phyloP scores from a whole-genome alignment of 1,284 basidiomycete species.

The Hypsizygus ulmarius region DNA sequence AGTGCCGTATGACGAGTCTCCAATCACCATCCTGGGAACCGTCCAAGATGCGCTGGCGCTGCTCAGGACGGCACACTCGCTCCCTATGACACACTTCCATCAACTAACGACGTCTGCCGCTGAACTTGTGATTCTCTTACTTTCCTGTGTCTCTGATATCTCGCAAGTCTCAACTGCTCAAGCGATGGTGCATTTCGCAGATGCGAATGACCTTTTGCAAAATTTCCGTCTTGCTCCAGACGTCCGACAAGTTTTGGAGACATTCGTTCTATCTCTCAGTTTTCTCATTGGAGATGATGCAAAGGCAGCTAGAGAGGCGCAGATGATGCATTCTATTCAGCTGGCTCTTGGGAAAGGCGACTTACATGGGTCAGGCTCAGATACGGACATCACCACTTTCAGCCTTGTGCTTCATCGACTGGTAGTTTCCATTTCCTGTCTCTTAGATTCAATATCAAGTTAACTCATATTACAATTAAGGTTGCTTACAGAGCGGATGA shows the following conservation, averaged over 20 bases:
- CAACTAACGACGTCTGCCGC: slow-evolving; percentile 57
- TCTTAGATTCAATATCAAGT: neutral
- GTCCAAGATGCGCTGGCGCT: slow-evolving; percentile 61
- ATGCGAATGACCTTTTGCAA: slow-evolving; percentile 55
- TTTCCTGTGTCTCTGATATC: slow-evolving; percentile 57
- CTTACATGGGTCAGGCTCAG: slow-evolving; percentile 52
- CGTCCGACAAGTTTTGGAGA: slow-evolving; percentile 56
- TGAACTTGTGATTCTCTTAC: slow-evolving; percentile 57
- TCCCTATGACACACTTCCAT: slow-evolving; percentile 61
- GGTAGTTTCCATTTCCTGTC: slow-evolving; percentile 36
- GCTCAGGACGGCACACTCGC: slow-evolving; percentile 51
- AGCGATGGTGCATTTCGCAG: slow-evolving; percentile 51
- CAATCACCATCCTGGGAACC: slow-evolving; percentile 47
- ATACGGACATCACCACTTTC: slow-evolving; percentile 62
- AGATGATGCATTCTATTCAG: slow-evolving; percentile 64
- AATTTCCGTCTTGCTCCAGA: slow-evolving; percentile 46
- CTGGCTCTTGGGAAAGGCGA: slow-evolving; percentile 56
- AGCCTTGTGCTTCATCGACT: slow-evolving; percentile 57
- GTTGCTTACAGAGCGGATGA: slow-evolving; percentile 53
- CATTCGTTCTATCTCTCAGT: slow-evolving; percentile 55
- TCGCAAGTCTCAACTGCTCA: slow-evolving; percentile 58
- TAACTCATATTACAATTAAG: slow-evolving; percentile 33
- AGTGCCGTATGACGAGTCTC: slow-evolving; percentile 46
- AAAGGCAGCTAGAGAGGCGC: slow-evolving; percentile 62
- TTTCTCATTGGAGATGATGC: slow-evolving; percentile 63